Conservation (phyloP, 208 protist genomes). For the Endotrypanum monterogeii region DNA sequence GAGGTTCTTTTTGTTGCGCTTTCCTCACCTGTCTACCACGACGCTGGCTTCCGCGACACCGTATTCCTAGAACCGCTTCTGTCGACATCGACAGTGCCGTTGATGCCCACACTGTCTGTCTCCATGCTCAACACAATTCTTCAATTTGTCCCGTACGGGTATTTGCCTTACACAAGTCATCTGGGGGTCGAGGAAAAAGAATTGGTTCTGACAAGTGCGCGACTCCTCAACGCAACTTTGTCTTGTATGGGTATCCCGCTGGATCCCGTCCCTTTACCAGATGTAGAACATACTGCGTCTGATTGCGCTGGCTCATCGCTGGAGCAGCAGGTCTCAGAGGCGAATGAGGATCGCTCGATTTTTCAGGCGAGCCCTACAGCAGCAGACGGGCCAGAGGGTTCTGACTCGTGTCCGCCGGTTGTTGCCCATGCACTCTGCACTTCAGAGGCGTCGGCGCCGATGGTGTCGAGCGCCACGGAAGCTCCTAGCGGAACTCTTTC, state of each 20-base stretch:
- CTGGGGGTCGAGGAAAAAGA: slow-evolving; percentile 51
- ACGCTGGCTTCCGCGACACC: slow-evolving; percentile 50
- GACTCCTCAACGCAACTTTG: slow-evolving; percentile 63
- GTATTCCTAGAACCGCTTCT: slow-evolving; percentile 78
- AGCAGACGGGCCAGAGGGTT: neutral
- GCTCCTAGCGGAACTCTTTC: neutral
- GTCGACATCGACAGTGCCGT: slow-evolving; percentile 48
- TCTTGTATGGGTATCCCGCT: slow-evolving; percentile 53
- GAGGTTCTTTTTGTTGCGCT: slow-evolving; percentile 50
- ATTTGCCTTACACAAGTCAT: slow-evolving; percentile 82
- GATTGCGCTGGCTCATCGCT: neutral
- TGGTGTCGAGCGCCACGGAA: neutral
- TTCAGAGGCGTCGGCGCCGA: neutral
- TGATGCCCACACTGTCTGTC: slow-evolving; percentile 69
- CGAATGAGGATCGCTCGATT: neutral
- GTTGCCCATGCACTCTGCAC: neutral
- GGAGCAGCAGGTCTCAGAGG: neutral
- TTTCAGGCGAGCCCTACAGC: neutral
- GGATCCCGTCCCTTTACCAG: neutral
- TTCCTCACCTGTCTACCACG: slow-evolving; percentile 60
- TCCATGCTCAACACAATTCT: slow-evolving; percentile 83
- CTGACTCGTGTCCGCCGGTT: neutral
- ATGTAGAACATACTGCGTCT: neutral
- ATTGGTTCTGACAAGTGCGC: slow-evolving; percentile 51
- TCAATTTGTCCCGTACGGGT: slow-evolving; percentile 69